Percentiles rank a stretch among this genome's conserved stretches.
Evolutionary conservation across 2,329 filamentous ascomycete genomes (phyloP).

Genomic region (Colletotrichum noveboracense): DNA sequence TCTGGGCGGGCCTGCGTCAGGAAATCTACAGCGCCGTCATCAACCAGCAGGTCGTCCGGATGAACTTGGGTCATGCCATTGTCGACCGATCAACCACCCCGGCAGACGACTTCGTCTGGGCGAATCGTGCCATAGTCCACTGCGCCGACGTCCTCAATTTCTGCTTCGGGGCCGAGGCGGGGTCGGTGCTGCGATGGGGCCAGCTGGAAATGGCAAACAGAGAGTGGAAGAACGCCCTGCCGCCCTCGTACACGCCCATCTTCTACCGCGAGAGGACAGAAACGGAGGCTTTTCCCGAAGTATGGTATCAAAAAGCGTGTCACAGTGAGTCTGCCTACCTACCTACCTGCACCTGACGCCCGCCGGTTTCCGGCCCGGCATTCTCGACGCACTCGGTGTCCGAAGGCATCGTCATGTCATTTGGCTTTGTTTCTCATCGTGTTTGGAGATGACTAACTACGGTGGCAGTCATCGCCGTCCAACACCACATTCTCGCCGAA

Average conservation of each 20-base stretch:
- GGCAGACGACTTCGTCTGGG: slow-evolving; percentile 60
- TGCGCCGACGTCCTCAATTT: slow-evolving; percentile 68
- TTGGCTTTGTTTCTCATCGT: slow-evolving; percentile 24
- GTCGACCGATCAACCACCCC: slow-evolving; percentile 54
- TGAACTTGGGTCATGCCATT: slow-evolving; percentile 52
- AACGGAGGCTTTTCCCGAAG: slow-evolving; percentile 38
- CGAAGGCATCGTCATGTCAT: slow-evolving; percentile 47
- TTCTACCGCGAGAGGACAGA: slow-evolving; percentile 25
- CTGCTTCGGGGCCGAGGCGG: slow-evolving; percentile 55
- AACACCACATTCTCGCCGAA: slow-evolving; percentile 64
- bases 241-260: slow-evolving; percentile 22
- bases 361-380: not conserved
- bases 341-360: not conserved
- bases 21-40: slow-evolving; percentile 64
- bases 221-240: slow-evolving; percentile 22
- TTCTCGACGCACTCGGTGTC: not conserved
- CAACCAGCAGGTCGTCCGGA: slow-evolving; percentile 49
- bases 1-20: slow-evolving; percentile 63
- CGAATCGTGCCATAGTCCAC: slow-evolving; percentile 67
- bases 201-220: slow-evolving; percentile 22
- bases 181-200: slow-evolving; percentile 17
- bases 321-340: slow-evolving; percentile 9
- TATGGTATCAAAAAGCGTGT: slow-evolving; percentile 23
- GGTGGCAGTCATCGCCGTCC: slow-evolving; percentile 58
- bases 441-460: slow-evolving; percentile 24